A percentile compares a stretch with the other conserved stretches of the same genome.
Conservation (phyloP, 495 filamentous ascomycete genomes). For the Neurospora sp. region DNA sequence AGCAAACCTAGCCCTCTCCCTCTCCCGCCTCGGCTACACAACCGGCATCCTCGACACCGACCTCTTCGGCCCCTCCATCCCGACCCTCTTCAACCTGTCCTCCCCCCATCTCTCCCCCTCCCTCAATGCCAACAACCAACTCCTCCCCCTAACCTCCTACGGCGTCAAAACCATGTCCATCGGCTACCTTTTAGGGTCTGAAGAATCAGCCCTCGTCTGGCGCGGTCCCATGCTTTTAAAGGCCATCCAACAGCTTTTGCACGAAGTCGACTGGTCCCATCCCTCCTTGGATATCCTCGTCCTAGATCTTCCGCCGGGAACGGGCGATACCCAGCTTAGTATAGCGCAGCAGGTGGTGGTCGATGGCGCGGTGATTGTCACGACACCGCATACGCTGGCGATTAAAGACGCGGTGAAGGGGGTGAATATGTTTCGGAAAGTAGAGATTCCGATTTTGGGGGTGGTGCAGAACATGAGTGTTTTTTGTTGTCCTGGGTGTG, state of each 20-base stretch:
- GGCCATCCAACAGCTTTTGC: slow-evolving; percentile 87
- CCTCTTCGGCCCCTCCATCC: slow-evolving; percentile 92
- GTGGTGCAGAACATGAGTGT: slow-evolving; percentile 94
- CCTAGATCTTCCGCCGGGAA: slow-evolving; percentile 86
- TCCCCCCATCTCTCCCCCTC: slow-evolving; percentile 51
- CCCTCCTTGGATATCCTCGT: slow-evolving; percentile 62
- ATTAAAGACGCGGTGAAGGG: slow-evolving; percentile 83
- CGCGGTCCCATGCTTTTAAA: slow-evolving; percentile 97
- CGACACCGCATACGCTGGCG: slow-evolving; percentile 86
- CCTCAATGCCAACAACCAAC: slow-evolving; percentile 59
- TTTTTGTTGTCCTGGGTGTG: slow-evolving; percentile 74
- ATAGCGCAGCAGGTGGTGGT: slow-evolving; percentile 85
- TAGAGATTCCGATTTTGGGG: slow-evolving; percentile 67
- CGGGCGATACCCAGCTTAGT: slow-evolving; percentile 86
- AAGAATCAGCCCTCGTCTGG: slow-evolving; percentile 76
- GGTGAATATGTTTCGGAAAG: slow-evolving; percentile 81
- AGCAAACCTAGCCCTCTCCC: slow-evolving; percentile 78
- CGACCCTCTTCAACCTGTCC: slow-evolving; percentile 69
- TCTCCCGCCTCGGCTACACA: slow-evolving; percentile 68
- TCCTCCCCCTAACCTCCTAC: slow-evolving; percentile 87
- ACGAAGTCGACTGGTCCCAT: slow-evolving; percentile 83
- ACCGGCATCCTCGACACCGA: slow-evolving; percentile 89
- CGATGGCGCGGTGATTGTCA: slow-evolving; percentile 76
- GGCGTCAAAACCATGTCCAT: slow-evolving; percentile 97
- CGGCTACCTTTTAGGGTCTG: slow-evolving; percentile 78